Base-by-base conservation (phyloP, 2,329 filamentous ascomycete species). In the Emergomyces orientalis region DNA sequence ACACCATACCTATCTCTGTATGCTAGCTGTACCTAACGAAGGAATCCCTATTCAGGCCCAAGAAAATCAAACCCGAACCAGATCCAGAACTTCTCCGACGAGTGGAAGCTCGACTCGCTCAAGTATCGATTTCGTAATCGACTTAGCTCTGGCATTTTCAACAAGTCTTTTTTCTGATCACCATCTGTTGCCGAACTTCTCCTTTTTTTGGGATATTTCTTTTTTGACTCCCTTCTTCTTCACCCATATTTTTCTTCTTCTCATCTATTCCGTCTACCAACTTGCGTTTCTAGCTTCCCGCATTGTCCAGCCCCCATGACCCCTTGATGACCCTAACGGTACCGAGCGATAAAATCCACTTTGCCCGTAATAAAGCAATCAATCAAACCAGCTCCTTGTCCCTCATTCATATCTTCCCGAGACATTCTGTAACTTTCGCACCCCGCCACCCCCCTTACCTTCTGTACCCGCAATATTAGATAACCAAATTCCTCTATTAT, bases 21-120 rank as follows among this genome's bases (percentile, higher is more conserved):
- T 34, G 14, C 25, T 25, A 22, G 30, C 66, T 58, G 68, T 60
- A 51, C 25, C 45, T 52, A 45, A 60, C 60, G 62, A 62, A 63
- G 37, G 30, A 37, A 43, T 39, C 25, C 55, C 13, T 60, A 54
- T 14, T 59, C 64, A 78, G 76, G 54, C 76, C 76, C 0, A 77
- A 77, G 64, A 77, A 73, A 63, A 64, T 71, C 52, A 76, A 75
- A 65, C 73, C 70, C 25, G 71, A 76, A 60, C 70, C 72, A 17
- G 76, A 78, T 54, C 75, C 75, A 1, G 76, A 74, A 47, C 64
- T 78, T 14, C 63, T 77, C 2, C 68, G 65, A 59, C 73, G 72
- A 14, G 72, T 79, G 11, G 74, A 77, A 67, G 75, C 76, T 61
- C 72, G 72, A 63, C 66, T 79, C 62, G 72, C 72, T 7, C 67